Evolutionary conservation across 1,284 basidiomycete species (phyloP).

Genomic region (Ustilago hordei): DNA sequence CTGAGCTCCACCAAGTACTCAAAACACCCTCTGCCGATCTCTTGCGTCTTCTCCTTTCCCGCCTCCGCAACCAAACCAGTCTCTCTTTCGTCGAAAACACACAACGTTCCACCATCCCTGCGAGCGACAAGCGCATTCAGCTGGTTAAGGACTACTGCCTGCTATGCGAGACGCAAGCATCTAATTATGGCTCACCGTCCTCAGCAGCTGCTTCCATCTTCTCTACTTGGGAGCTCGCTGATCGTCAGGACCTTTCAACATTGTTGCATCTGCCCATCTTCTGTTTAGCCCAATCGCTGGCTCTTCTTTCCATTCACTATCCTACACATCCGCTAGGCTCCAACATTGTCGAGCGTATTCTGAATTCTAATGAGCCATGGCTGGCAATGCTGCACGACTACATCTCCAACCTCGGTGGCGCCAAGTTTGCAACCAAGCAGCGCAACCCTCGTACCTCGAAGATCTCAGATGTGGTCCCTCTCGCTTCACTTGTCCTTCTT

Average conservation of each 20-base stretch:
- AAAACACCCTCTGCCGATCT: constrained; percentile 48
- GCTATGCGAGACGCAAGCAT: constrained; percentile 42
- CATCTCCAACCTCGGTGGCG: constrained; percentile 40
- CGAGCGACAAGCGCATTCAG: constrained; percentile 43
- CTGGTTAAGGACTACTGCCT: constrained; percentile 47
- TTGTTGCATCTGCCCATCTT: constrained; percentile 58
- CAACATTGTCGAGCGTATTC: constrained; percentile 50
- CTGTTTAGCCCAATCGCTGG: constrained; percentile 60
- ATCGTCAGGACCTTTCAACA: constrained; percentile 41
- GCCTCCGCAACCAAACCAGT: constrained; percentile 38
- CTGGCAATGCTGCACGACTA: constrained; percentile 52
- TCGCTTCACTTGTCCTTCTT: constrained; percentile 54
- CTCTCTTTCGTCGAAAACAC: constrained; percentile 46
- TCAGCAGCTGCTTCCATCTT: constrained; percentile 41
- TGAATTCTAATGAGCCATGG: constrained; percentile 53
- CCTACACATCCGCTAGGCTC: constrained; percentile 61
- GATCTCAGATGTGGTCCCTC: constrained; percentile 41
- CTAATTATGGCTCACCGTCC: constrained; percentile 26
- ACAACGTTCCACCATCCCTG: constrained; percentile 37
- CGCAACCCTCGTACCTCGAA: constrained; percentile 28
- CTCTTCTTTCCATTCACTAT: constrained; percentile 59
- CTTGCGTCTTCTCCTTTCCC: constrained; percentile 35
- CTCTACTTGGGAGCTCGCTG: constrained; percentile 47
- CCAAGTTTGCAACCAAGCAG: constrained; percentile 34
- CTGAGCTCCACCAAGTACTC: constrained; percentile 36